These are phyloP conservation scores for Fusarium acutatum DNA, from an alignment of 2,329 filamentous ascomycete genomes.

Conservation along the genomic window DNA sequence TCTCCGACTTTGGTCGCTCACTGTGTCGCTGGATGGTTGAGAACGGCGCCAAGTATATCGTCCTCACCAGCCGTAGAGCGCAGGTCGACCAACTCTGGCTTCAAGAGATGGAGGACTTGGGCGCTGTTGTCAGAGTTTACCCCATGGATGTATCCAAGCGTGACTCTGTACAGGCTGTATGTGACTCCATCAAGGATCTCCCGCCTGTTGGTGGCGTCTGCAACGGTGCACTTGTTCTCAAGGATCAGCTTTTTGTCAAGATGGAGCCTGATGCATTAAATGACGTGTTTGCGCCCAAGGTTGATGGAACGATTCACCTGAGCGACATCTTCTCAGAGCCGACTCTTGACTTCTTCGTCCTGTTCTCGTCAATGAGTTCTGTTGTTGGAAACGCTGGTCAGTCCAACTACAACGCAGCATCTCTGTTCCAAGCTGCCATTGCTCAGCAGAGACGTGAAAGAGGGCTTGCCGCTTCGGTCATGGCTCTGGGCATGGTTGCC, in stretches of 20 bases:
- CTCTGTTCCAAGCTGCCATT: neutral
- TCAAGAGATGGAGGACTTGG: neutral
- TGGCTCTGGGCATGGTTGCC: neutral
- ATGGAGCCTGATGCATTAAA: neutral
- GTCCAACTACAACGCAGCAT: neutral
- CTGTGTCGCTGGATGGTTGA: neutral
- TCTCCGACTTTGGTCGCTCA: neutral
- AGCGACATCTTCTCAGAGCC: neutral
- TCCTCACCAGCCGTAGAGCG: neutral
- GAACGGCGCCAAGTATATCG: neutral
- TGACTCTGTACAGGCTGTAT: neutral
- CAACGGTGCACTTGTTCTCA: neutral
- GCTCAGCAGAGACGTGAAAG: neutral
- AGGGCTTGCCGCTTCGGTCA: neutral
- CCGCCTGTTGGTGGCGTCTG: neutral
- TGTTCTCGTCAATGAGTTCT: neutral
- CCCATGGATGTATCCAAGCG: conserved; percentile 3
- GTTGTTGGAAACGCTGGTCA: neutral
- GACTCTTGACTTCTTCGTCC: neutral
- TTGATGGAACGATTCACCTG: neutral
- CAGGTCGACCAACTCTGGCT: neutral
- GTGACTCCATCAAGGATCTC: neutral
- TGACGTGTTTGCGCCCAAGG: neutral
- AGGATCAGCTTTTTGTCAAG: neutral
- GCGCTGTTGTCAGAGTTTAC: neutral